Base-by-base conservation (phyloP, 176 grass and related monocot genomes). In the Secale cereale region DNA sequence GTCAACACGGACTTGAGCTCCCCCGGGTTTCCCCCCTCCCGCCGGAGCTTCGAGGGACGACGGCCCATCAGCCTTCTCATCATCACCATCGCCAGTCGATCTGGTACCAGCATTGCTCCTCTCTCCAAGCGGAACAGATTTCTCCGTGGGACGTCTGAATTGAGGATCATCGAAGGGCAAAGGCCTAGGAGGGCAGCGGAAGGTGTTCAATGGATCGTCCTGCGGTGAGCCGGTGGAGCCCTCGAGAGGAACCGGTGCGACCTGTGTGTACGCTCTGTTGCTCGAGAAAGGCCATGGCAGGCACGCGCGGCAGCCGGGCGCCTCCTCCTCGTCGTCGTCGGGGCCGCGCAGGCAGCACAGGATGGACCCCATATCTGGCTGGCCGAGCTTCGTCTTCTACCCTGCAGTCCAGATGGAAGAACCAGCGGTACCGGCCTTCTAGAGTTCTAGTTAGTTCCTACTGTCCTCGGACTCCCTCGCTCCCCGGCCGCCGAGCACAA, bases 1-100 rank as follows among this genome's bases (percentile, higher is more conserved):
- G 27, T 93, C 91, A 80, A 68, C 81, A 86, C 12, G 30, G 12
- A 56, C 23, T 40, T 79, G 59, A 32, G 40, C 69, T 74, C 28
- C 63, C 23, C 32, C 82, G 74, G 62, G 27, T 63, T 74, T 69
- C 2, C 22, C 61, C 65, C 76, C 48, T 85, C 60, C 69, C 73
- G 78, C 43, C 25, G 7, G 73, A 29, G 78, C 33, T 84, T 92
- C 88, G 30, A 40, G 60, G 16, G 85, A 90, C 63, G 81, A 90
- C 63, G 81, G 72, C 11, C n/a, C 81, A 19, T 59, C 66, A 62
- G 28, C 66, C 30, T 80, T 87, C 36, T 83, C 78, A 33, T 66
- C 29, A 37, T 19, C 48, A 52, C 16, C 48, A 52, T 52, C 16
- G 19, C 1, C 0, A 56, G 52, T 22, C 52, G 52, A 56, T 20